Conservation (phyloP, 805 yeast genomes). For the Metahyphopichia silvanorum region DNA sequence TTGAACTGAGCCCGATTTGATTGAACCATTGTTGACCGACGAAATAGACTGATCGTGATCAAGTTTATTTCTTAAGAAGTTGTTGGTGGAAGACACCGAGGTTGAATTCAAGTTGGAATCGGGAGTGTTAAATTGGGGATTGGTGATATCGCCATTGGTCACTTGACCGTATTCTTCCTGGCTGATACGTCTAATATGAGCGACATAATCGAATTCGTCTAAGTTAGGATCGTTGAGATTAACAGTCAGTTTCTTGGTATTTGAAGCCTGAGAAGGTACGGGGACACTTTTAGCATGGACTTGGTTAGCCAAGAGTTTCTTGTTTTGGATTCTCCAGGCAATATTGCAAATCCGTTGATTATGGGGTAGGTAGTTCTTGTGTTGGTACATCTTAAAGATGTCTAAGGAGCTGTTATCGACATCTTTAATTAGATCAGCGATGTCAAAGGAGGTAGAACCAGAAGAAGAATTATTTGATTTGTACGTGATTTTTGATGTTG, state of each 20-base stretch:
- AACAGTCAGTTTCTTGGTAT: constrained; percentile 1
- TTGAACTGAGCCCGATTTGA: too few species aligned
- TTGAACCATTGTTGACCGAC: too few species aligned
- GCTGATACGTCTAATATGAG: constrained; percentile 40
- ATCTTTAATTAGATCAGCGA: constrained; percentile 25
- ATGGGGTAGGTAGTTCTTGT: constrained; percentile 40
- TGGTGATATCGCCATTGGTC: neutral
- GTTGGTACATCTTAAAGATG: constrained; percentile 39
- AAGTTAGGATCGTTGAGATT: constrained; percentile 21
- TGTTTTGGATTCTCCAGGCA: constrained; percentile 45
- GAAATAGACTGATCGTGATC: too few species aligned
- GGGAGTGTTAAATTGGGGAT: constrained; percentile 7
- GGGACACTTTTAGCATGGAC: neutral
- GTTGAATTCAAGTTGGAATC: constrained; percentile 8
- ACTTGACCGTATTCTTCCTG: constrained; percentile 28
- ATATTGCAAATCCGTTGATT: constrained; percentile 39
- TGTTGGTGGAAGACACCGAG: constrained; percentile 7
- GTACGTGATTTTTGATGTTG: constrained; percentile 9
- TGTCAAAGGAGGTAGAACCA: constrained; percentile 6
- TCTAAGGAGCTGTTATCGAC: constrained; percentile 33
- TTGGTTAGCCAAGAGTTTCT: constrained; percentile 17
- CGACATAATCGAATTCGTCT: constrained; percentile 45
- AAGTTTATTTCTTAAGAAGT: constrained; percentile 1
- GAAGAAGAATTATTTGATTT: constrained; percentile 8
- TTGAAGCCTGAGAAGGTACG: neutral